Conservation (phyloP, 768 basidiomycete species). For the Trametes cubensis region DNA sequence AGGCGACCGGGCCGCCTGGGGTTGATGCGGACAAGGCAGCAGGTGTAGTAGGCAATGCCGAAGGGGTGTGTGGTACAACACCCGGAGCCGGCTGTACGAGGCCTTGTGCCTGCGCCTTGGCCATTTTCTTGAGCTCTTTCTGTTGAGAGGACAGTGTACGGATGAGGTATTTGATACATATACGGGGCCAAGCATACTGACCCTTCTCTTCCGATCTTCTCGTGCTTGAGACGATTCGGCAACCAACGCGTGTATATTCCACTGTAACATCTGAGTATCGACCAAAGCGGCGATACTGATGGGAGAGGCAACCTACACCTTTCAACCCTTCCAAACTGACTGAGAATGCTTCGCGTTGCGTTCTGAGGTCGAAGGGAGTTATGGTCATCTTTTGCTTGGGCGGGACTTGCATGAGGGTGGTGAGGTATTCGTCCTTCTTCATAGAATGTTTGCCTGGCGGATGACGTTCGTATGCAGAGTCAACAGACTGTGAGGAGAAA, state of each 20-base stretch:
- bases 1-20: slow-evolving; percentile 7
- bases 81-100: slow-evolving; percentile 29
- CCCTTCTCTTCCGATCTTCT: slow-evolving; percentile 78
- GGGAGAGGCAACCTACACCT: slow-evolving; percentile 52
- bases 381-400: slow-evolving; percentile 72
- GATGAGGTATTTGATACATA: not conserved
- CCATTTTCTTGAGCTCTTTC: slow-evolving; percentile 75
- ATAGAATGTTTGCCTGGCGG: slow-evolving; percentile 71
- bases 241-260: slow-evolving; percentile 65
- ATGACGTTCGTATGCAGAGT: slow-evolving; percentile 7
- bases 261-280: slow-evolving; percentile 44
- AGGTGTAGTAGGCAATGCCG: slow-evolving; percentile 18
- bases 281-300: slow-evolving; percentile 21
- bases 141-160: slow-evolving; percentile 30
- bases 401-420: slow-evolving; percentile 64
- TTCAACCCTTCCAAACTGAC: slow-evolving; percentile 74
- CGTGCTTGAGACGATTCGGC: slow-evolving; percentile 72
- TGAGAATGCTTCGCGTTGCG: slow-evolving; percentile 72
- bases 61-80: slow-evolving; percentile 6
- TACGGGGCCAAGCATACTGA: slow-evolving; percentile 38
- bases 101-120: slow-evolving; percentile 52
- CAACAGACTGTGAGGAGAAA: slow-evolving; percentile 14
- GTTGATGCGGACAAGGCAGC: slow-evolving; percentile 16
- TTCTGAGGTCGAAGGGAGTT: slow-evolving; percentile 61
- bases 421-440: slow-evolving; percentile 78